phyloP scores from a whole-genome alignment of 2,329 filamentous ascomycete species.

The Cladosporium cucumerinum region DNA sequence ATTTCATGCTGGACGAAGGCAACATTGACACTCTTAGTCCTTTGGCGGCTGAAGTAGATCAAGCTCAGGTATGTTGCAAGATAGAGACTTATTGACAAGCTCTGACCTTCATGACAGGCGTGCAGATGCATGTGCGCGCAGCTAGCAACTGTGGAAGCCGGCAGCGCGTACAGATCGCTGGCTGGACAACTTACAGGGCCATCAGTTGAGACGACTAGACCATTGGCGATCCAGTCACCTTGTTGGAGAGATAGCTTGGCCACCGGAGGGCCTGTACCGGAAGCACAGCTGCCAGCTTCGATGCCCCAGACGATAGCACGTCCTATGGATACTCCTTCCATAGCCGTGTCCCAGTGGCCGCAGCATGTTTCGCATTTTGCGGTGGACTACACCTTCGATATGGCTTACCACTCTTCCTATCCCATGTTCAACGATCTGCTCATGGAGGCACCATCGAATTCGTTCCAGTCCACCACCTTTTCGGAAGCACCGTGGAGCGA shows the following conservation, averaged over 20 bases:
- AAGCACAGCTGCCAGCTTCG: not conserved
- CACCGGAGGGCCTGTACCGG: not conserved
- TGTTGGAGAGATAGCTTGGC: too few relatives aligned
- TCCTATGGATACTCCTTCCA: not conserved
- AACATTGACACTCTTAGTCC: not conserved
- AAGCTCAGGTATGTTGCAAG: not conserved
- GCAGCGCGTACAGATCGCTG: not conserved
- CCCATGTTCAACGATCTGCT: not conserved
- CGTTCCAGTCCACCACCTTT: not conserved
- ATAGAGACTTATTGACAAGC: not conserved
- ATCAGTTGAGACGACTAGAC: not conserved
- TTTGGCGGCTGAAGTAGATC: not conserved
- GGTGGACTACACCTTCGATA: not conserved
- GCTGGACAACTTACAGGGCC: not conserved
- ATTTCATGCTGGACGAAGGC: not conserved
- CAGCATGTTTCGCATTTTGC: not conserved
- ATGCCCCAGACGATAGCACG: not conserved
- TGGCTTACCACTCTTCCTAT: not conserved
- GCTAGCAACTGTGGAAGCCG: not conserved
- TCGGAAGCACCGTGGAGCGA: not conserved
- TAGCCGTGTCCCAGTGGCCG: not conserved
- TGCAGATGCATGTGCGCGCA: not conserved
- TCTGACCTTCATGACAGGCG: not conserved
- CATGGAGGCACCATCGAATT: not conserved
- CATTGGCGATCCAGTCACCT: not conserved